Conservation (phyloP, 495 filamentous ascomycete genomes). For the Daldinia decipiens region DNA sequence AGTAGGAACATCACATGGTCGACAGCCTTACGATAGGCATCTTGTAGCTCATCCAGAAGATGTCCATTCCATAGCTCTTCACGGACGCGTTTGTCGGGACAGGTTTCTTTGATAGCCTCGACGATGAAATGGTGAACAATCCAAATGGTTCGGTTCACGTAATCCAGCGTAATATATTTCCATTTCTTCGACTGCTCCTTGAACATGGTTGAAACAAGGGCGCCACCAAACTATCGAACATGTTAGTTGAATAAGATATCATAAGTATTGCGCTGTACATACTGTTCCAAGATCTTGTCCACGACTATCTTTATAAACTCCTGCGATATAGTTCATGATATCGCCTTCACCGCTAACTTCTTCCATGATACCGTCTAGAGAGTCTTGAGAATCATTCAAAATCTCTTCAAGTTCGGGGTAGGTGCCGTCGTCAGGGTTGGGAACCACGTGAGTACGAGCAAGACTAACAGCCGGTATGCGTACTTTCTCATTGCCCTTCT, state of each 20-base stretch:
- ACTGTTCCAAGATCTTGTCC: slow-evolving; percentile 50
- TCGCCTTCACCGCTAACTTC: not conserved
- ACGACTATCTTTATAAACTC: slow-evolving; percentile 42
- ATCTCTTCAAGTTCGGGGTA: slow-evolving; percentile 47
- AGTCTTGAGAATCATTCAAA: slow-evolving; percentile 13
- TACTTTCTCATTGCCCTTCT: no score
- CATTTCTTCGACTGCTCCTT: slow-evolving; percentile 67
- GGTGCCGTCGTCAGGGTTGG: not conserved
- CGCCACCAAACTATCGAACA: not conserved
- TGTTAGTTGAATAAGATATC: no score
- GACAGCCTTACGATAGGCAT: slow-evolving; percentile 13
- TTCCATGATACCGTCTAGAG: not conserved
- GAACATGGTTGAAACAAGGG: slow-evolving; percentile 59
- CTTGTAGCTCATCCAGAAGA: slow-evolving; percentile 52
- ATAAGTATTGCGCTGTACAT: not conserved
- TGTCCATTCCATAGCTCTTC: slow-evolving; percentile 51
- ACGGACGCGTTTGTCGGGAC: slow-evolving; percentile 52
- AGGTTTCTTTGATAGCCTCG: slow-evolving; percentile 49
- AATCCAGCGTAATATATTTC: slow-evolving; percentile 56
- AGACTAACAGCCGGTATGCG: no score
- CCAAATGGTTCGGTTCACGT: slow-evolving; percentile 59
- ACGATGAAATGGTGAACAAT: slow-evolving; percentile 61
- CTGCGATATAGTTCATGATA: slow-evolving; percentile 47
- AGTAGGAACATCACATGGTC: no score
- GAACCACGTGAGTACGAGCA: not conserved